Evolutionary conservation across 2,329 filamentous ascomycete genomes (phyloP).

Genomic region (Hymenoscyphus salicellus): DNA sequence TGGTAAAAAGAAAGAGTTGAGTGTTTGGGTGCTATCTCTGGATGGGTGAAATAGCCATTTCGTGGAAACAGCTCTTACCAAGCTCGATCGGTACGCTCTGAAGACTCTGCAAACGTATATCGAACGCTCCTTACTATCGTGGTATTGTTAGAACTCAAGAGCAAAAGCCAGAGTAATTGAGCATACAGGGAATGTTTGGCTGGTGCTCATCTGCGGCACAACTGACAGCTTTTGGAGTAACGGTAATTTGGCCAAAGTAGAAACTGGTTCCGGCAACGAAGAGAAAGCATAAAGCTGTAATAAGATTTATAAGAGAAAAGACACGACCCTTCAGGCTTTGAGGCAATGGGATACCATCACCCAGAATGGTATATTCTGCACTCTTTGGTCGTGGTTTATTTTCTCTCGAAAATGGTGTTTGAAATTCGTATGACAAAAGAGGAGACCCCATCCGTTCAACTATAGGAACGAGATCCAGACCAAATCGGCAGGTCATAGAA

Average conservation of each 20-base stretch:
- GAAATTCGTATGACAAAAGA: too few relatives aligned
- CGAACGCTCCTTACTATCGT: neutral
- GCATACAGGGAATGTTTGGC: neutral
- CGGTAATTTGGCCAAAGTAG: neutral
- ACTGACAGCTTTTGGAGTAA: neutral
- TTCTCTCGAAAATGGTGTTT: too few relatives aligned
- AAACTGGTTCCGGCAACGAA: neutral
- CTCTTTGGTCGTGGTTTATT: neutral
- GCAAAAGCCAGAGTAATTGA: neutral
- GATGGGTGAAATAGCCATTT: neutral
- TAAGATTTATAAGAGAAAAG: neutral
- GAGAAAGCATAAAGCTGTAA: neutral
- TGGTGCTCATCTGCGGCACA: neutral
- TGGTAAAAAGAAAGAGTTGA: conserved; percentile 3
- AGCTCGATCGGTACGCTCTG: neutral
- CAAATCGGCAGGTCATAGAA: too few relatives aligned
- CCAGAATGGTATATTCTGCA: neutral
- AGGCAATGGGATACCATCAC: neutral
- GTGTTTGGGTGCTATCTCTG: neutral
- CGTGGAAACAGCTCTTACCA: neutral
- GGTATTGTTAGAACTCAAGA: neutral
- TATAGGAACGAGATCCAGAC: too few relatives aligned
- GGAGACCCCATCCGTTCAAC: too few relatives aligned
- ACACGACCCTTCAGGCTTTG: neutral
- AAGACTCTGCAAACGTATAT: neutral